Evolutionary conservation across 257 asterid species (phyloP).

Genomic region (Plantago ovata): DNA sequence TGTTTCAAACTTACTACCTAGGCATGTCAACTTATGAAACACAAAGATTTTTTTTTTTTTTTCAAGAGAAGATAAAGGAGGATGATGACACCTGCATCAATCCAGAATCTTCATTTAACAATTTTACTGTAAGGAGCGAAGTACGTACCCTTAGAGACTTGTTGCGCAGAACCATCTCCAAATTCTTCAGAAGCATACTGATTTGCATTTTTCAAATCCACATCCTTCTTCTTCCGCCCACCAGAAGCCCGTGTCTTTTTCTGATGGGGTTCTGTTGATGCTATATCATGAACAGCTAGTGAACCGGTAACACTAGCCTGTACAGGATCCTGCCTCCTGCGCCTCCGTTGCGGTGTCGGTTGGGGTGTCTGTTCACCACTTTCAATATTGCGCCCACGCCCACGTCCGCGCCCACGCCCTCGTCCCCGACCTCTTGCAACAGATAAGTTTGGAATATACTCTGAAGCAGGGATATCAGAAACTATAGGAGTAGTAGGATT

Average conservation of each 20-base stretch:
- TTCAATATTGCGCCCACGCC: slow-evolving; percentile 34
- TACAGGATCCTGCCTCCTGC: slow-evolving; percentile 57
- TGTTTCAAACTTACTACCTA: too few species aligned
- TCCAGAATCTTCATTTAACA: slow-evolving; percentile 5
- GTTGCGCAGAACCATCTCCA: slow-evolving; percentile 21
- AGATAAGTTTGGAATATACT: slow-evolving; percentile 34
- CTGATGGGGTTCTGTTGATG: slow-evolving; percentile 43
- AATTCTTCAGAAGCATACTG: slow-evolving; percentile 31
- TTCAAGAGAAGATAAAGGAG: not conserved
- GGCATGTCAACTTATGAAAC: too few species aligned
- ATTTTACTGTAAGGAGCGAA: slow-evolving; percentile 5
- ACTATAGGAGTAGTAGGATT: slow-evolving; percentile 28
- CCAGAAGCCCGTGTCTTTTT: slow-evolving; percentile 65
- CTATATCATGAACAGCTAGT: slow-evolving; percentile 39
- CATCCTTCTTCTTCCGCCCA: slow-evolving; percentile 49
- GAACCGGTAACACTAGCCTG: slow-evolving; percentile 39
- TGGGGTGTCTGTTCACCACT: slow-evolving; percentile 53
- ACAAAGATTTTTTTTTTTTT: too few species aligned
- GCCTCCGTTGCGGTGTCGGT: slow-evolving; percentile 61
- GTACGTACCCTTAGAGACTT: slow-evolving; percentile 31
- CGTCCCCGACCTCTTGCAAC: slow-evolving; percentile 44
- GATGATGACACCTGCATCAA: slow-evolving; percentile 2
- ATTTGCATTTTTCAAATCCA: slow-evolving; percentile 33
- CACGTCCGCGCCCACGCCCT: slow-evolving; percentile 38
- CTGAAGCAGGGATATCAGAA: slow-evolving; percentile 32